Evolutionary conservation across 768 basidiomycete species (phyloP).

Genomic region (Rhizopogon vinicolor): DNA sequence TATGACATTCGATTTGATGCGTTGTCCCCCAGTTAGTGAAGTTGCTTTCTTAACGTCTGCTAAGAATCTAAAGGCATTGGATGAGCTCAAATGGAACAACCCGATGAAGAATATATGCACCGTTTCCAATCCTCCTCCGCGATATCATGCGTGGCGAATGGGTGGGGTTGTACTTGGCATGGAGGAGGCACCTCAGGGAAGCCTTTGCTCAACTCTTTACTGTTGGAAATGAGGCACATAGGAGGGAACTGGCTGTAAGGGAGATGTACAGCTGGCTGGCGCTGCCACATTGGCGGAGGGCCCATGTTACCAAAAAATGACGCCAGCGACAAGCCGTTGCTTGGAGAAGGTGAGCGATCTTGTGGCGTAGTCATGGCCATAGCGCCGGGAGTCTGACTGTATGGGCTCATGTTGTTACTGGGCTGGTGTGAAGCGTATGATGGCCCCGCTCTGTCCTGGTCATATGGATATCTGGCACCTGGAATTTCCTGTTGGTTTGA

Average conservation of each 20-base stretch:
- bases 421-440: neutral
- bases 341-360: constrained; percentile 1
- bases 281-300: constrained; percentile 22
- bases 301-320: constrained; percentile 25
- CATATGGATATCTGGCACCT: neutral
- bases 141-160: constrained; percentile 48
- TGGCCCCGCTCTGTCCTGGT: neutral
- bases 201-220: constrained; percentile 29
- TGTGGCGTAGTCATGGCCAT: constrained; percentile 3
- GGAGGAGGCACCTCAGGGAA: constrained; percentile 43
- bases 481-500: neutral
- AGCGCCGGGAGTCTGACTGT: neutral
- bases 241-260: constrained; percentile 21
- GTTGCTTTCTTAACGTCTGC: constrained; percentile 30
- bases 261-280: constrained; percentile 10
- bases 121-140: constrained; percentile 45
- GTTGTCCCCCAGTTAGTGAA: constrained; percentile 29
- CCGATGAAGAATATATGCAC: constrained; percentile 13
- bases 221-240: constrained; percentile 26
- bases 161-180: constrained; percentile 35
- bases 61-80: constrained; percentile 31
- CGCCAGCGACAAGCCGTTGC: constrained; percentile 9
- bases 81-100: neutral
- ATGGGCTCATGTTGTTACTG: neutral
- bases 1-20: constrained; percentile 26